phyloP scores from a whole-genome alignment of 257 asterid species.

The Lavandula angustifolia region DNA sequence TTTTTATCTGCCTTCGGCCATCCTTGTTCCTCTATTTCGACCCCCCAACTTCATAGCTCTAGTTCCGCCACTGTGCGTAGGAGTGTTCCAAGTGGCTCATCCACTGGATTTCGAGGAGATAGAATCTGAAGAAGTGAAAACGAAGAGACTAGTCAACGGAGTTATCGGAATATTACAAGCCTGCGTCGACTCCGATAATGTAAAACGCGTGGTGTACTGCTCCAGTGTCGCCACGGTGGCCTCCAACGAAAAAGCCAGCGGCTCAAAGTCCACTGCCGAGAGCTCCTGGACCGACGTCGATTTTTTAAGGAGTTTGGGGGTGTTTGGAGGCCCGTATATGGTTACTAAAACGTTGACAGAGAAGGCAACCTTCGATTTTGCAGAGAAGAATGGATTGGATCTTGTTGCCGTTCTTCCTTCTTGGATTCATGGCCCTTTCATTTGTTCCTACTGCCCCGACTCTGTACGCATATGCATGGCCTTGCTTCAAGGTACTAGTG shows the following conservation, averaged over 20 bases:
- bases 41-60: too few relatives aligned
- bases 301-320: slow-evolving; percentile 20
- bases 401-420: slow-evolving; percentile 48
- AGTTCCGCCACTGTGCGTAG: too few relatives aligned
- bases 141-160: slow-evolving; percentile 31
- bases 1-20: too few relatives aligned
- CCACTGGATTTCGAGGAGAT: slow-evolving; percentile 41
- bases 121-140: slow-evolving; percentile 40
- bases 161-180: slow-evolving; percentile 35
- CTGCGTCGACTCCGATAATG: neutral
- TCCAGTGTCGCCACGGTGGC: slow-evolving; percentile 30
- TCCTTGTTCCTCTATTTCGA: too few relatives aligned
- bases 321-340: slow-evolving; percentile 32
- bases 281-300: slow-evolving; percentile 46
- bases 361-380: slow-evolving; percentile 46
- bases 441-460: slow-evolving; percentile 41
- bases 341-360: slow-evolving; percentile 48
- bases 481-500: slow-evolving; percentile 40
- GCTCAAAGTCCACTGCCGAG: slow-evolving; percentile 34
- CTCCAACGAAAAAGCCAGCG: neutral
- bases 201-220: slow-evolving; percentile 13
- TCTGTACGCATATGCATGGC: slow-evolving; percentile 39
- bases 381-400: slow-evolving; percentile 47
- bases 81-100: slow-evolving; percentile 58
- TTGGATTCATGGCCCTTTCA: slow-evolving; percentile 56